Evolutionary conservation across 768 basidiomycete genomes (phyloP).

Genomic region (Collybiopsis confluens): DNA sequence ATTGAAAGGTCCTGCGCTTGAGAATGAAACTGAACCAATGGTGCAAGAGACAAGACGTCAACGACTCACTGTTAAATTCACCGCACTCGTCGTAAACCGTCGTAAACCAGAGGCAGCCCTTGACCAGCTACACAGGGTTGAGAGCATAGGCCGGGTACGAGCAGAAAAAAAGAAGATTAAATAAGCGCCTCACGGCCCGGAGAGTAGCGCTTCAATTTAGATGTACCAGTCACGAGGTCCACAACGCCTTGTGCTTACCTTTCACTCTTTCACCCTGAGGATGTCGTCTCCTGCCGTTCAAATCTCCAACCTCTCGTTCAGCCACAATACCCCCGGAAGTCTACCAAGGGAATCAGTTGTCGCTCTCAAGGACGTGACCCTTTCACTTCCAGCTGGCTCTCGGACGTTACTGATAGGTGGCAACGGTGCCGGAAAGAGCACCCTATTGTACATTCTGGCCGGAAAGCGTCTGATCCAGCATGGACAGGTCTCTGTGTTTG

Average conservation of each 20-base stretch:
- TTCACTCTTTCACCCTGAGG: no score
- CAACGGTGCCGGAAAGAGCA: constrained; percentile 98
- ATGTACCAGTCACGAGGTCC: no score
- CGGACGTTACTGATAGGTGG: constrained; percentile 84
- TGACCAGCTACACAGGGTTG: no score
- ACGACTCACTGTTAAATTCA: no score
- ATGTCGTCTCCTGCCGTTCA: constrained; percentile 1
- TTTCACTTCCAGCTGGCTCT: constrained; percentile 69
- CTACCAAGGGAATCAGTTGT: neutral
- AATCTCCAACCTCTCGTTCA: constrained; percentile 3
- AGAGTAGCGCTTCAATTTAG: no score
- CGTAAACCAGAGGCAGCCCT: no score
- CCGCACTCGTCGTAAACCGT: no score
- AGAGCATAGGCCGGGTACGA: no score
- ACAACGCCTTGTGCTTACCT: neutral
- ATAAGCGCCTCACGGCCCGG: no score
- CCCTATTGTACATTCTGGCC: constrained; percentile 88
- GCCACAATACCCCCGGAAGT: constrained; percentile 1
- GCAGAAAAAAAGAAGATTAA: no score
- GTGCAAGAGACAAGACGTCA: neutral
- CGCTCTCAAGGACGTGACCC: constrained; percentile 57
- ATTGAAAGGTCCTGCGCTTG: constrained; percentile 4
- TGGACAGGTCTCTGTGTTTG: constrained; percentile 14
- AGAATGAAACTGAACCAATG: neutral
- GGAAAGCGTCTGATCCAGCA: constrained; percentile 52